These are phyloP conservation scores for Groenewaldozyma sp. DNA, from an alignment of 1,139 yeast species.

Conservation along the genomic window DNA sequence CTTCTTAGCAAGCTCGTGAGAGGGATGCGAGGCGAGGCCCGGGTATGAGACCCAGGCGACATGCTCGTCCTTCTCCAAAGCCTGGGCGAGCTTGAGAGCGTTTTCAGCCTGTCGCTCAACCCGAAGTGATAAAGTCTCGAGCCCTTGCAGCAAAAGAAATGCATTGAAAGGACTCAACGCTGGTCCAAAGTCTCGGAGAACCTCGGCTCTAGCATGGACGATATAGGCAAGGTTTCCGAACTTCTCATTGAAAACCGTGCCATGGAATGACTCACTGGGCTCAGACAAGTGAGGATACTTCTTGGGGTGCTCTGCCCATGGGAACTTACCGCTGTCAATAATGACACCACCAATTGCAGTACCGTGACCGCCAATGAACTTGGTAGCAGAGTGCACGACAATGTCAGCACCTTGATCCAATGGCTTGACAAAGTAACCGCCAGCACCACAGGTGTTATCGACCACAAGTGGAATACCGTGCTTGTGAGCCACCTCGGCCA, in stretches of 20 bases:
- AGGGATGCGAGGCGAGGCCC: conserved; percentile 75
- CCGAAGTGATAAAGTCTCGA: conserved; percentile 87
- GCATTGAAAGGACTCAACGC: conserved; percentile 81
- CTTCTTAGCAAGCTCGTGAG: conserved; percentile 74
- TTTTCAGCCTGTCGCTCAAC: conserved; percentile 86
- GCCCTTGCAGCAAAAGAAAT: conserved; percentile 79
- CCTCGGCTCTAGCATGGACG: conserved; percentile 73
- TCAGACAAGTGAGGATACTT: conserved; percentile 84
- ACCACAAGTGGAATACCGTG: conserved; percentile 88
- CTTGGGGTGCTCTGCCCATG: conserved; percentile 74
- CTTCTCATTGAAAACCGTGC: conserved; percentile 70
- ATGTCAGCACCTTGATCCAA: conserved; percentile 85
- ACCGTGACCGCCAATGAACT: conserved; percentile 98
- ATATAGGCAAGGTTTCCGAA: conserved; percentile 74
- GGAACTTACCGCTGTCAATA: conserved; percentile 85
- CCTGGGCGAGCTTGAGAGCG: conserved; percentile 72
- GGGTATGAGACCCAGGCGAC: conserved; percentile 89
- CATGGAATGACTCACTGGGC: conserved; percentile 93
- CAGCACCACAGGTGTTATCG: conserved; percentile 97
- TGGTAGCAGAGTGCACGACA: conserved; percentile 82
- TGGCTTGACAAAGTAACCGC: conserved; percentile 82
- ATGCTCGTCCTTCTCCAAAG: conserved; percentile 60
- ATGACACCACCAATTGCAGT: conserved; percentile 90
- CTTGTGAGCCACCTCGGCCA: conserved; percentile 71
- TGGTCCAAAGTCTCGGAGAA: conserved; percentile 89